A percentile compares a stretch with the other conserved stretches of the same genome.
phyloP scores from a whole-genome alignment of 2,329 filamentous ascomycete genomes.

The Beauveria medogensis region DNA sequence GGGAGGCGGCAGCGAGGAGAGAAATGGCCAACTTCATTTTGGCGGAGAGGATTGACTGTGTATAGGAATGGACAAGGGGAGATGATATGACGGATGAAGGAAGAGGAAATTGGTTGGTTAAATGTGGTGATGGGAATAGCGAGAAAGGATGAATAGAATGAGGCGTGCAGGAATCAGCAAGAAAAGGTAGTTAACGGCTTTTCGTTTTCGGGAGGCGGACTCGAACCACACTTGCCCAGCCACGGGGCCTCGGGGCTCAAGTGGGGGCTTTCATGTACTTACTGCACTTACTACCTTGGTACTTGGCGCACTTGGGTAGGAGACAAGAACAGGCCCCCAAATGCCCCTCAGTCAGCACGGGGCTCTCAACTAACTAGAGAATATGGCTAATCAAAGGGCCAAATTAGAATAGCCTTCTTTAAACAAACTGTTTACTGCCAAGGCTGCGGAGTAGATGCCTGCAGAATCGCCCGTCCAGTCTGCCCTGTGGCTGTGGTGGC shows the following conservation, averaged over 20 bases:
- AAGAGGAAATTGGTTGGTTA: background rate
- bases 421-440: no score
- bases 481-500: no score
- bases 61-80: background rate
- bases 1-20: conserved; percentile 21
- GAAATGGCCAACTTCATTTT: conserved; percentile 30
- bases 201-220: background rate
- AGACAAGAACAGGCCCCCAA: no score
- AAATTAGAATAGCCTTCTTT: no score
- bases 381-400: no score
- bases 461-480: no score
- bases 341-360: no score
- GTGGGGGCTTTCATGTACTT: background rate
- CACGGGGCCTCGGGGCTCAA: background rate
- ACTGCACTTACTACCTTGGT: background rate
- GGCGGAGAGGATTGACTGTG: background rate
- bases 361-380: no score
- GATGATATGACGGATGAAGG: background rate
- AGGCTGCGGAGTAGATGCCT: no score
- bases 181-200: background rate
- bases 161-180: background rate
- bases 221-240: background rate
- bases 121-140: background rate
- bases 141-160: background rate
- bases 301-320: background rate